phyloP scores from a whole-genome alignment of 78 protist genomes.

The Dictyostelium citrinum region DNA sequence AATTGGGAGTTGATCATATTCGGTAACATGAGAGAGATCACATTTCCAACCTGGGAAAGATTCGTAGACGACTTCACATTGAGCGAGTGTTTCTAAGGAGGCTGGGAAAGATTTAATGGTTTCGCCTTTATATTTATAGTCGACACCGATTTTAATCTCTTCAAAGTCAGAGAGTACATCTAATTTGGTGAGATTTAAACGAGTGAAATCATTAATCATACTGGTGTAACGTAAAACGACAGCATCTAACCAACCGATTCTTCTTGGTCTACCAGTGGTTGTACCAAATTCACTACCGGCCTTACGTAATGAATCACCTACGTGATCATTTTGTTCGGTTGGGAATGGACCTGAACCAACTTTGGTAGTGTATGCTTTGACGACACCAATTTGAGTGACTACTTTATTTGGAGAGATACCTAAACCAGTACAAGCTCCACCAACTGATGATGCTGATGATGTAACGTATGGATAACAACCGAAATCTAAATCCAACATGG shows the following conservation, averaged over 20 bases:
- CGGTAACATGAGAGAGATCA: slow-evolving; percentile 52
- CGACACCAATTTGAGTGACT: slow-evolving; percentile 89
- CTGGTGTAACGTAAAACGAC: slow-evolving; percentile 88
- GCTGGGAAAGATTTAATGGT: slow-evolving; percentile 69
- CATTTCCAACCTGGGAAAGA: slow-evolving; percentile 89
- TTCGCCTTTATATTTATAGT: slow-evolving; percentile 81
- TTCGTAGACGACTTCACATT: slow-evolving; percentile 87
- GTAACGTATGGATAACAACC: slow-evolving; percentile 97
- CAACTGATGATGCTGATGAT: slow-evolving; percentile 90
- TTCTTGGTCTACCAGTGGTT: slow-evolving; percentile 94
- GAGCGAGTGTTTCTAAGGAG: slow-evolving; percentile 47
- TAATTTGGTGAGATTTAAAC: slow-evolving; percentile 91
- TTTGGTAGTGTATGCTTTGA: slow-evolving; percentile 96
- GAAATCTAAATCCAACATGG: slow-evolving; percentile 95
- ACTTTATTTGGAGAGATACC: slow-evolving; percentile 91
- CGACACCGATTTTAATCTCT: slow-evolving; percentile 87
- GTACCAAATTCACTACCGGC: slow-evolving; percentile 94
- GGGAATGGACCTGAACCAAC: slow-evolving; percentile 96
- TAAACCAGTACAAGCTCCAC: slow-evolving; percentile 93
- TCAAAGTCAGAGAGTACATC: slow-evolving; percentile 87
- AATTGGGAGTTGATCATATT: slow-evolving; percentile 85
- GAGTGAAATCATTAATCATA: slow-evolving; percentile 87
- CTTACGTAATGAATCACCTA: slow-evolving; percentile 61
- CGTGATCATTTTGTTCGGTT: slow-evolving; percentile 85
- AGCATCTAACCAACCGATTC: slow-evolving; percentile 96